Evolutionary conservation across 2,329 filamentous ascomycete species (phyloP).

Genomic region (Zasmidium cellare): DNA sequence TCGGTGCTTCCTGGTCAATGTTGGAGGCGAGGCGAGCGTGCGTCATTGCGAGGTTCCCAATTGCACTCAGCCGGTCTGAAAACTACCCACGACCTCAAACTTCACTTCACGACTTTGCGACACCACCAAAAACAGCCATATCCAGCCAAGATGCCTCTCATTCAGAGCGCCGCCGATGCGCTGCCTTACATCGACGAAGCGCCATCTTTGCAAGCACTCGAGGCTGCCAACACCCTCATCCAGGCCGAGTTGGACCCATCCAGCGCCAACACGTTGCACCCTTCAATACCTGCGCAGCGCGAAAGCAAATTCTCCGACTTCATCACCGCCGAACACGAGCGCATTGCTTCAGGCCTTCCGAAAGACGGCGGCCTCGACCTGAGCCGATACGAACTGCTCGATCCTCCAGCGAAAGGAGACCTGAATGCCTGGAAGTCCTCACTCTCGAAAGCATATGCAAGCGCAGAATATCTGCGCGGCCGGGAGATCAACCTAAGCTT

Average conservation of each 20-base stretch:
- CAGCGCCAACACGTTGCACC: constrained; percentile 54
- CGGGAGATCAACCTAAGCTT: constrained; percentile 65
- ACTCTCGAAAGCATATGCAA: constrained; percentile 58
- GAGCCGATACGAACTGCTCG: constrained; percentile 78
- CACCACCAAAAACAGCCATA: neutral
- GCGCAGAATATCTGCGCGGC: constrained; percentile 58
- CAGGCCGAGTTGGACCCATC: constrained; percentile 60
- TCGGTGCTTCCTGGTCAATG: neutral
- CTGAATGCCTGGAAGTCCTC: constrained; percentile 51
- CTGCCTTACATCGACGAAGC: constrained; percentile 82
- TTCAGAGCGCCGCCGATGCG: constrained; percentile 72
- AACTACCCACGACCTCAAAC: neutral
- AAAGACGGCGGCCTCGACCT: constrained; percentile 65
- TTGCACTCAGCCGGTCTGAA: neutral
- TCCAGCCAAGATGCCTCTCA: constrained; percentile 59
- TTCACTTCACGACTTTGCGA: constrained; percentile 2
- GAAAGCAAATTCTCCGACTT: constrained; percentile 62
- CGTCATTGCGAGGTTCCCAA: neutral
- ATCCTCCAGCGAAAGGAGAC: constrained; percentile 52
- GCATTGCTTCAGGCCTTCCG: constrained; percentile 56
- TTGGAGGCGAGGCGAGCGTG: neutral
- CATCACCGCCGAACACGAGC: constrained; percentile 67
- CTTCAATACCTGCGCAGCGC: constrained; percentile 56
- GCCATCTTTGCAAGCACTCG: constrained; percentile 63
- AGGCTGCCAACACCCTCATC: constrained; percentile 69